A percentile compares a stretch with the other conserved stretches of the same genome.
Conservation (phyloP, 257 asterid genomes). For the Craterostigma plantagineum region DNA sequence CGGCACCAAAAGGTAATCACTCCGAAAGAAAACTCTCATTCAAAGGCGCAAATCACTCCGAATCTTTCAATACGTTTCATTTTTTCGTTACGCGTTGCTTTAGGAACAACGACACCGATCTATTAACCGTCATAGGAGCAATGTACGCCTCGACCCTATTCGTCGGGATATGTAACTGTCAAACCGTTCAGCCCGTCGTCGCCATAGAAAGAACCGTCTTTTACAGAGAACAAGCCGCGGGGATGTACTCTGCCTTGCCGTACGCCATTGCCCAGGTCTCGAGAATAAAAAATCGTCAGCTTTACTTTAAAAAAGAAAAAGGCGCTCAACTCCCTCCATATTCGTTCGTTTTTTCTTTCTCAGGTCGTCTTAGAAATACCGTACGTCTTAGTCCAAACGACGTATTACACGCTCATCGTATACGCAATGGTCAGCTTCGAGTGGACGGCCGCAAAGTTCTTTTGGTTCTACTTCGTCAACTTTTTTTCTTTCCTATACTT, state of each 20-base stretch:
- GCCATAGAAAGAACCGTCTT: slow-evolving; percentile 59
- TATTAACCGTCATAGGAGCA: slow-evolving; percentile 54
- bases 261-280: slow-evolving; percentile 84
- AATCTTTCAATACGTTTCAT: background rate
- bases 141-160: slow-evolving; percentile 58
- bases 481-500: slow-evolving; percentile 65
- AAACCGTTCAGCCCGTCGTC: slow-evolving; percentile 66
- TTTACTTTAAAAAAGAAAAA: no score
- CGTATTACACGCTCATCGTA: slow-evolving; percentile 45
- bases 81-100: background rate
- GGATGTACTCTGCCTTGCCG: slow-evolving; percentile 78
- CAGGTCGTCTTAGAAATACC: slow-evolving; percentile 64
- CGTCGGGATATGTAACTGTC: slow-evolving; percentile 58
- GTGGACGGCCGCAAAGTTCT: slow-evolving; percentile 60
- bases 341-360: no score
- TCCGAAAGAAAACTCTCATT: no score
- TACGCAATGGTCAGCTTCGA: slow-evolving; percentile 70
- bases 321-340: no score
- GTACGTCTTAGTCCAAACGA: slow-evolving; percentile 36
- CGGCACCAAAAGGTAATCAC: slow-evolving; percentile 57
- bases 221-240: slow-evolving; percentile 61
- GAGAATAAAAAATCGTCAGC: no score
- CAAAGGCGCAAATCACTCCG: no score
- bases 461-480: slow-evolving; percentile 66
- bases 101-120: slow-evolving; percentile 37